phyloP scores from a whole-genome alignment of 2,329 filamentous ascomycete genomes.

The Piedraia hortae region DNA sequence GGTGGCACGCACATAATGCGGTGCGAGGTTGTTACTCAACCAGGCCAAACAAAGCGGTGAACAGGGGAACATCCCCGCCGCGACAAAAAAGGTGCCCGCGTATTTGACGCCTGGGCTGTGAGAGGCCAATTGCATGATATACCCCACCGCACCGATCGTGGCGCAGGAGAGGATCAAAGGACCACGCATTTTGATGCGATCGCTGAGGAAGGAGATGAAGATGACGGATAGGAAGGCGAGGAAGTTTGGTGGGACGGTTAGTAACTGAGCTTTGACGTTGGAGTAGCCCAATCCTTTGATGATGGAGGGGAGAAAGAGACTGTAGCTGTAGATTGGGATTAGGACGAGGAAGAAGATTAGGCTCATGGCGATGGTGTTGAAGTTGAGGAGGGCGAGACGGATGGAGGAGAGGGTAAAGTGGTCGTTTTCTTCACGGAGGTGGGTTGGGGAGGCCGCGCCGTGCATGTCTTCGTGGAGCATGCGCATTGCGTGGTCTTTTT shows the following conservation, averaged over 20 bases:
- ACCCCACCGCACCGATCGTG: constrained; percentile 13
- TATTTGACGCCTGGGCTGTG: constrained; percentile 13
- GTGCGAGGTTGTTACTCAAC: constrained; percentile 19
- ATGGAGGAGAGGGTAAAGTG: constrained; percentile 11
- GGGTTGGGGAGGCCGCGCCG: constrained; percentile 6
- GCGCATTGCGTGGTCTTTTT: constrained; percentile 9
- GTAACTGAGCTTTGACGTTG: constrained; percentile 15
- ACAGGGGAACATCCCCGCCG: constrained; percentile 11
- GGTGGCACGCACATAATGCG: constrained; percentile 18
- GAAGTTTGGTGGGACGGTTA: constrained; percentile 15
- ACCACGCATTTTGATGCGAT: constrained; percentile 11
- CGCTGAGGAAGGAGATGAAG: constrained; percentile 7
- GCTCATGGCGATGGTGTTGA: constrained; percentile 12
- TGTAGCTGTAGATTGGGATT: constrained; percentile 17
- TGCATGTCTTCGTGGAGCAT: constrained; percentile 11
- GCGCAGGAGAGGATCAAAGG: constrained; percentile 10
- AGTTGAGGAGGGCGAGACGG: constrained; percentile 10
- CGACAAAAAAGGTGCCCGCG: constrained; percentile 16
- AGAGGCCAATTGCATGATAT: constrained; percentile 14
- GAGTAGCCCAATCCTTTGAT: constrained; percentile 17
- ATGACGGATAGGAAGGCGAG: constrained; percentile 9
- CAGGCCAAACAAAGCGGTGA: constrained; percentile 13
- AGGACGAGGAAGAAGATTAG: constrained; percentile 13
- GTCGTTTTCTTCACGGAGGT: constrained; percentile 10
- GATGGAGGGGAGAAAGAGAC: constrained; percentile 21